Conservation (phyloP, 2,329 filamentous ascomycete genomes). For the Rasamsonia emersonii region DNA sequence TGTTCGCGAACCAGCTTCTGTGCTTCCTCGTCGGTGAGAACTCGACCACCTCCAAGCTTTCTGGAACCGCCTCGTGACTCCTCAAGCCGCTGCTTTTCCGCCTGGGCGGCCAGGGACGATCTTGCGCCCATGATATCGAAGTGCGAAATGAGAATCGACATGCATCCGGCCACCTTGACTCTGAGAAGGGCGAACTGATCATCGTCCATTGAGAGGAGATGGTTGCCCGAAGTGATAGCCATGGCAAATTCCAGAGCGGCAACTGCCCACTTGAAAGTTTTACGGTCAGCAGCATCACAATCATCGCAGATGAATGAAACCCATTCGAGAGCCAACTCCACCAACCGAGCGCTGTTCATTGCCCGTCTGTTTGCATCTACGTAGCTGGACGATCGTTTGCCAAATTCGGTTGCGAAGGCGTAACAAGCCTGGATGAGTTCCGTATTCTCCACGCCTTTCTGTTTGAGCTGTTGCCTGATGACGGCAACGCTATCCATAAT, state of each 20-base stretch:
- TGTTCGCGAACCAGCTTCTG: conserved; percentile 64
- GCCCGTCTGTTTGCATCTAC: conserved; percentile 93
- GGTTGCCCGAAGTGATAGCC: conserved; percentile 89
- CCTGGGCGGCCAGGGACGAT: conserved; percentile 85
- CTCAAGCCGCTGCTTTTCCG: conserved; percentile 82
- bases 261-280: conserved; percentile 96
- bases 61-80: conserved; percentile 67
- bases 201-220: conserved; percentile 84
- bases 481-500: conserved; percentile 98
- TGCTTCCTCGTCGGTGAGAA: conserved; percentile 78
- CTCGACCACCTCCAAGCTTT: conserved; percentile 65
- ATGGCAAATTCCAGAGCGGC: conserved; percentile 92
- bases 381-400: conserved; percentile 84
- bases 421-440: conserved; percentile 97
- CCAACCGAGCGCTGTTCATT: conserved; percentile 95
- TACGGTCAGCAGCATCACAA: conserved; percentile 85
- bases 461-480: conserved; percentile 68
- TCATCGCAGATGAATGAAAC: conserved; percentile 97
- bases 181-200: conserved; percentile 77
- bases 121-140: conserved; percentile 98
- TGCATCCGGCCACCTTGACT: conserved; percentile 88
- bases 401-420: conserved; percentile 97
- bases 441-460: conserved; percentile 71
- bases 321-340: conserved; percentile 90
- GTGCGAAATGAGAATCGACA: conserved; percentile 94